Evolutionary conservation across 352 stramenopile genomes (phyloP), one percentile per base, ranked within the genome.

Genomic region (Pythium sukuiense): DNA sequence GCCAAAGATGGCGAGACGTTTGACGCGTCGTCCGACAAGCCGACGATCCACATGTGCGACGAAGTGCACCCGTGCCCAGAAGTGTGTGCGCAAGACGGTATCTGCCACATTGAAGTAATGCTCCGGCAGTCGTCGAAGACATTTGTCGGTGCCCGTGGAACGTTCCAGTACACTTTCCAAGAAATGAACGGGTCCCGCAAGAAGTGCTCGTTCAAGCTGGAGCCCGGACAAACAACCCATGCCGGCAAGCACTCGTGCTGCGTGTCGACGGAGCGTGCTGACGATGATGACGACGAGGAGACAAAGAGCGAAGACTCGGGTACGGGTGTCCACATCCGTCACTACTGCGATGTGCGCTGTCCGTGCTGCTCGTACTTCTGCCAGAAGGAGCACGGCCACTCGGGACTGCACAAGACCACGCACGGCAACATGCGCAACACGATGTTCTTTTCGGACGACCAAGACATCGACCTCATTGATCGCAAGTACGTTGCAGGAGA

Each of bases 361-460:
- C 84, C 81, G 9, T 90, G 74, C 62, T 95, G 84, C 65, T 85
- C 76, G 59, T 92, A 95, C 60, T 90, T 86, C 43, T 95, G 86
- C 69, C 75, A 81, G 7, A 88, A 89, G 49, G 76, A 78, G 27
- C 76, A 67, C 49, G 79, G 80, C 0, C 82, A 95, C 58, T 63
- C 61, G 3, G 82, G 76, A 0, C 26, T 71, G 12, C 84, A 95
- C 65, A 74, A 73, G 29, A 93, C 86, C 1, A 82, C 80, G 0
- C 86, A 93, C 16, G 86, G 84, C 33, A 95, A 95, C 68, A 95
- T 93, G 86, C 71, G 80, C 14, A 89, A 92, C 61, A 93, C 81
- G 20, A 81, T 77, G 54, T 95, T 93, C 52, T 45, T 87, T 2
- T 82, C 83, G 1, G 80, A 91, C 30, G 61, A 72, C 0, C 54